phyloP scores from a whole-genome alignment of 73 alveolate species.

The Tetrahymena malaccensis region DNA sequence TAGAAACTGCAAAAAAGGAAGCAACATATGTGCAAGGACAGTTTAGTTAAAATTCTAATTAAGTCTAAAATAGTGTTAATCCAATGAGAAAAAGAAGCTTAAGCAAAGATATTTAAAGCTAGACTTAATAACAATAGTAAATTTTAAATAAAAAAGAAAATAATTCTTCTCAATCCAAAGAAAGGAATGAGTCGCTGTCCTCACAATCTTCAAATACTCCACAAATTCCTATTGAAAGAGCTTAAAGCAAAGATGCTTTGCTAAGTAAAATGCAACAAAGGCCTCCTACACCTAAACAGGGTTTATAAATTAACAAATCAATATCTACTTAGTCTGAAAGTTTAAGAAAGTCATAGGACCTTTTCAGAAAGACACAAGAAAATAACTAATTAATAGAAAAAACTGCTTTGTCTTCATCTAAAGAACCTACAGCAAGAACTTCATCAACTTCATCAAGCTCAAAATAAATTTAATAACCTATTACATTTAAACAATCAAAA shows the following conservation, averaged over 20 bases:
- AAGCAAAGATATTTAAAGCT: background rate
- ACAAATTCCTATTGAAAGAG: background rate
- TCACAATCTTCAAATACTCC: background rate
- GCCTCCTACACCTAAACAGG: background rate
- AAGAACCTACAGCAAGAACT: background rate
- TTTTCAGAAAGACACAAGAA: background rate
- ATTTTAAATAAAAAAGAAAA: background rate
- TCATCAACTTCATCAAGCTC: background rate
- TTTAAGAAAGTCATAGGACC: background rate
- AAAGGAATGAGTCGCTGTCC: background rate
- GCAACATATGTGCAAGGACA: background rate
- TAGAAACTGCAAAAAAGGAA: background rate
- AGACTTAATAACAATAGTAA: background rate
- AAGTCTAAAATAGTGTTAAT: background rate
- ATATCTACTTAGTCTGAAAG: background rate
- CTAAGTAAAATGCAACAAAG: background rate
- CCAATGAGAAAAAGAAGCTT: background rate
- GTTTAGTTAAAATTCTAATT: background rate
- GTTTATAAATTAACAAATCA: background rate
- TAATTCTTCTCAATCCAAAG: background rate
- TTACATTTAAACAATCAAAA: background rate
- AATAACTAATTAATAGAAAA: background rate
- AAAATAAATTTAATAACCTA: background rate
- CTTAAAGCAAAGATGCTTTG: background rate
- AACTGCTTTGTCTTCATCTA: background rate